phyloP scores from a whole-genome alignment of 1,139 yeast species.

The Blastobotrys petasosporus region DNA sequence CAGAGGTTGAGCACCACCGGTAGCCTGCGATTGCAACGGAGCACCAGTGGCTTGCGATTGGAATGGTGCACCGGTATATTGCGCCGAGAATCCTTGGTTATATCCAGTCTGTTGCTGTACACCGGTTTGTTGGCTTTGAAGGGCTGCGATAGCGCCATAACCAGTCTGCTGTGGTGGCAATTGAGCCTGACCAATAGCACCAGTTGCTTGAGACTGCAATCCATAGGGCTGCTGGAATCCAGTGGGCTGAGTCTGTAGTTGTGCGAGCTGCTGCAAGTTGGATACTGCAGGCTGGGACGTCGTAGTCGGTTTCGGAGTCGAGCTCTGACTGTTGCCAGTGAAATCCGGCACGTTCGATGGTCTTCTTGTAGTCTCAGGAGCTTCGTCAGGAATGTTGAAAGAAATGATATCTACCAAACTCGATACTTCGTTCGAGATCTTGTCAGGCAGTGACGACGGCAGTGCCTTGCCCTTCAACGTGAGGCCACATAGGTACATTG shows the following conservation, averaged over 20 bases:
- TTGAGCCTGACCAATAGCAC: constrained; percentile 6
- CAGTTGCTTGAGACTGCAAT: constrained; percentile 18
- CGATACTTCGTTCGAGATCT: constrained; percentile 74
- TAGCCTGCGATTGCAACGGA: constrained; percentile 25
- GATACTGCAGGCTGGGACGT: constrained; percentile 38
- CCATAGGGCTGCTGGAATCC: constrained; percentile 27
- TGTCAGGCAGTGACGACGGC: constrained; percentile 67
- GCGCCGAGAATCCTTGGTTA: constrained; percentile 25
- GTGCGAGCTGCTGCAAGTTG: constrained; percentile 20
- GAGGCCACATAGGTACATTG: constrained; percentile 79
- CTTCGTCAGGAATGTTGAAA: constrained; percentile 59
- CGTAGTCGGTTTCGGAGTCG: constrained; percentile 20
- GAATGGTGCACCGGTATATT: constrained; percentile 34
- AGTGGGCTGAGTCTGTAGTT: constrained; percentile 30
- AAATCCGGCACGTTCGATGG: constrained; percentile 33
- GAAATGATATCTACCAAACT: constrained; percentile 85
- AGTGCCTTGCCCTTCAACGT: constrained; percentile 71
- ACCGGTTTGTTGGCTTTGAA: constrained; percentile 22
- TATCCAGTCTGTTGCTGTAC: constrained; percentile 21
- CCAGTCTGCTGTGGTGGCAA: constrained; percentile 13
- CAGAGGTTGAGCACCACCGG: constrained; percentile 30
- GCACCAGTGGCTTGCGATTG: constrained; percentile 29
- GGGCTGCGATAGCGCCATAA: background rate
- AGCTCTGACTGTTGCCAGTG: constrained; percentile 21
- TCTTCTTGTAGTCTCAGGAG: constrained; percentile 6